Evolutionary conservation across 208 protist species (phyloP).

Genomic region (Acanthamoeba culbertsoni): DNA sequence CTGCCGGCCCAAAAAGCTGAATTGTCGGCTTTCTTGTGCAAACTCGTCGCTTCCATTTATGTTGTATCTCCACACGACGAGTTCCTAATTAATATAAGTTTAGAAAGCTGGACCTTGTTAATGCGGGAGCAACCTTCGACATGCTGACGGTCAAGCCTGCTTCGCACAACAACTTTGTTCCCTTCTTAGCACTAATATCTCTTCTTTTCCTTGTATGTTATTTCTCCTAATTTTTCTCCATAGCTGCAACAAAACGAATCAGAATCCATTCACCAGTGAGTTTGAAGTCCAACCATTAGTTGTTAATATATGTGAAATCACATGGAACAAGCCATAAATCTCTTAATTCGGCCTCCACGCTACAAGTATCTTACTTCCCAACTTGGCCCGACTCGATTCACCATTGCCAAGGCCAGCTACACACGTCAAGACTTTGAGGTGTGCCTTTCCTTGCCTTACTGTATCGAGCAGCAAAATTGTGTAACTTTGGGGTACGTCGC

Average conservation of each 20-base stretch:
- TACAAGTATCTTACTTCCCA: background rate
- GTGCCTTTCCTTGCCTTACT: background rate
- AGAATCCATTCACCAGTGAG: no score
- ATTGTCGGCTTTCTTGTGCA: background rate
- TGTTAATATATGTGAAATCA: no score
- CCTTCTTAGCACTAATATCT: no score
- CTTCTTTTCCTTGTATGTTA: no score
- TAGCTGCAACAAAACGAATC: no score
- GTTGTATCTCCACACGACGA: background rate
- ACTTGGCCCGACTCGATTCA: background rate
- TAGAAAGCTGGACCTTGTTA: no score
- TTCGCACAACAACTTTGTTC: no score
- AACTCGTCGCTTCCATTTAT: background rate
- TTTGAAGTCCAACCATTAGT: no score
- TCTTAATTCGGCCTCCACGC: background rate
- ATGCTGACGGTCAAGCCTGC: no score
- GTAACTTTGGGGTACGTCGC: background rate
- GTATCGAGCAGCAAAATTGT: background rate
- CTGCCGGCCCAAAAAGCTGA: background rate
- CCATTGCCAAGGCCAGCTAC: background rate
- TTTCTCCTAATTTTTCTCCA: no score
- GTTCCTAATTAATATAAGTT: no score
- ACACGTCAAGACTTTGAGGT: background rate
- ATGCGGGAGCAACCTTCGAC: no score
- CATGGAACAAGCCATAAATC: background rate